Evolutionary conservation across 805 yeast species (phyloP), one percentile per base, ranked within the genome.

Genomic region (Saccharomycopsis oosterbeekiorum): DNA sequence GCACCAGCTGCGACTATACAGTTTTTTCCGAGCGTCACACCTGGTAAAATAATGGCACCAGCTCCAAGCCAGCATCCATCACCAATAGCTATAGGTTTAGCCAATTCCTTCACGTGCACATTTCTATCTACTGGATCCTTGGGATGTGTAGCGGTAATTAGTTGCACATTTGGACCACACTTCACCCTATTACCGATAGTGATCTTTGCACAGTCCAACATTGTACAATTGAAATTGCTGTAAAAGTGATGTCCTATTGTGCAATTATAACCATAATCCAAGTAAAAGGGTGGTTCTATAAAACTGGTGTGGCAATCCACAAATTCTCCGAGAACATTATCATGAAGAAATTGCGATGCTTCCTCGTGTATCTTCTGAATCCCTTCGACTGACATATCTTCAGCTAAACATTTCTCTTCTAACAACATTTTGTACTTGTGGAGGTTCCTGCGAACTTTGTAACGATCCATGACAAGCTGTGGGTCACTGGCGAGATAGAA

Each of bases 1-100:
- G 85, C 73, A 3, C 89, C 89, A 2, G 91, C 89, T 1, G 85
- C 92, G 53, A 86, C 75, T 1, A 83, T 82, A 3, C 78, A 77
- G 10, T 81, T 80, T 57, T 82, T 80, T 14, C 91, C 92, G 55
- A 86, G 76, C 1, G 79, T 81, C 11, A 84, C 85, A 9, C 91
- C 92, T 1, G 88, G 87, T 58, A 85, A 70, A 9, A 87, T 76
- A 0, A 74, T 73, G 15, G 74, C 82, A 50, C 76, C 75, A 1
- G 84, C 76, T 15, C 88, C 89, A 50, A 86, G 73, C 93, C 92
- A 86, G 9, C 84, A 88, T 64, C 81, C 79, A 68, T 83, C 77
- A 1, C 86, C 89, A 41, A 87, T 82, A 1, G 69, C 74, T 37
- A 87, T 78, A 5, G 87, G 85, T 42, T 70, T 67, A 0, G 86